These are phyloP conservation scores for Moelleriella libera DNA, from an alignment of 2,329 filamentous ascomycete genomes.

Conservation along the genomic window DNA sequence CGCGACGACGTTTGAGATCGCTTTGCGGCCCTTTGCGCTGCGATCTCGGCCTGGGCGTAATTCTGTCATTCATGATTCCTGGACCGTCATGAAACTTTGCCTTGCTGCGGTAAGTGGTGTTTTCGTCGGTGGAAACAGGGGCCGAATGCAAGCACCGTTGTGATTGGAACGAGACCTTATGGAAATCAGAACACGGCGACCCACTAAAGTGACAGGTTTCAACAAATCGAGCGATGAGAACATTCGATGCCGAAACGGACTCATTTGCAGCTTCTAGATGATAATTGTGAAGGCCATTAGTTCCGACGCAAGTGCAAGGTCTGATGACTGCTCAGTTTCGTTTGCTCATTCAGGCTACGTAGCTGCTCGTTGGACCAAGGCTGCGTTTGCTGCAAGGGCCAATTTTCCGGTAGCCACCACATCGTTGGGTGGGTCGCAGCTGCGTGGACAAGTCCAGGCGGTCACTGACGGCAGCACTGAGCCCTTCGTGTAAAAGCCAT, in stretches of 20 bases:
- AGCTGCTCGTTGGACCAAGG: too few species aligned
- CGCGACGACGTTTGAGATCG: slow-evolving; percentile 1
- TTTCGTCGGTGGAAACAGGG: background rate
- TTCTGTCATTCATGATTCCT: slow-evolving; percentile 1
- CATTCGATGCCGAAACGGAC: background rate
- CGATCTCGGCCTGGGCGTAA: background rate
- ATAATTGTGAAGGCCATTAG: background rate
- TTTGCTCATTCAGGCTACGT: background rate
- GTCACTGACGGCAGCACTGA: too few species aligned
- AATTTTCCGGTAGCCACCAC: background rate
- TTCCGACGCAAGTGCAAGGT: background rate
- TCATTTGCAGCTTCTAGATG: background rate
- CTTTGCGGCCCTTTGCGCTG: background rate
- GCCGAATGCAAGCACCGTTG: background rate
- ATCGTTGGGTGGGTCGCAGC: background rate
- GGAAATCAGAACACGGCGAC: background rate
- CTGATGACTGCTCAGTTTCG: background rate
- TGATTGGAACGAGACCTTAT: background rate
- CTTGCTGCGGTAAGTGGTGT: background rate
- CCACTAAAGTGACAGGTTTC: background rate
- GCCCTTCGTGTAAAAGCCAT: too few species aligned
- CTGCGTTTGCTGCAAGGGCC: background rate
- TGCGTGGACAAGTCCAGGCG: background rate
- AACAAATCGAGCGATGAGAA: background rate
- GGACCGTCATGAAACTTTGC: background rate